Base-by-base conservation (phyloP, 2,329 filamentous ascomycete genomes). In the Exophiala xenobiotica region DNA sequence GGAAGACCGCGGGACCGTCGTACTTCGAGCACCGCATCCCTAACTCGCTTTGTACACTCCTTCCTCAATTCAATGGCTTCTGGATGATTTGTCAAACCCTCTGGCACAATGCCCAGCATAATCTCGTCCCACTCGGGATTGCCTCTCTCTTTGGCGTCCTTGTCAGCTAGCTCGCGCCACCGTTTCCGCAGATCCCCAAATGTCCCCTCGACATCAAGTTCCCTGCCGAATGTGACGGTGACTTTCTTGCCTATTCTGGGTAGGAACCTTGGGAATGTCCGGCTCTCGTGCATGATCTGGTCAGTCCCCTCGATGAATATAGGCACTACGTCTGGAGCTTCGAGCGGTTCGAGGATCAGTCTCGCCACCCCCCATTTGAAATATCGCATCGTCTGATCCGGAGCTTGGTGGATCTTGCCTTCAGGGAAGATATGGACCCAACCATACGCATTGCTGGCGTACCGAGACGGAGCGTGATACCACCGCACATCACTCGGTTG, bases 341-440 rank as follows among this genome's bases (percentile, higher is more conserved):
- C 89, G 42, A 92, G 87, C 40, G 86, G 82, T 70, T 99, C 93
- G 40, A 99, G 81, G 51, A 99, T 93, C 51, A 97, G 78, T 2
- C 93, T 83, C 5, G 92, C 90, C 1, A 97, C 78, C 1, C 93
- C 93, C 93, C 93, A 99, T 74, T 96, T 96, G 81, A 97, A 97
- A 73, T 99, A 99, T 23, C 93, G 87, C 77, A 97, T 85, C 6
- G 85, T 82, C 1, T 86, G 80, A 60, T 90, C 43, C 23, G 46
- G 24, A 16, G 58, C 85, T 72, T 99, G 93, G 70, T 97, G 91
- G 39, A 96, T 90, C 69, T 88, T 90, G 41, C 90, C 93, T 71
- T 99, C 93, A 9, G 93, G 93, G 69, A 97, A 97, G 48, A 97
- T 86, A 69, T 99, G 93, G 3, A 99, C 76, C 93, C 93, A 99